Conservation (phyloP, 805 yeast genomes). For the Zygoascus flipseniorum region DNA sequence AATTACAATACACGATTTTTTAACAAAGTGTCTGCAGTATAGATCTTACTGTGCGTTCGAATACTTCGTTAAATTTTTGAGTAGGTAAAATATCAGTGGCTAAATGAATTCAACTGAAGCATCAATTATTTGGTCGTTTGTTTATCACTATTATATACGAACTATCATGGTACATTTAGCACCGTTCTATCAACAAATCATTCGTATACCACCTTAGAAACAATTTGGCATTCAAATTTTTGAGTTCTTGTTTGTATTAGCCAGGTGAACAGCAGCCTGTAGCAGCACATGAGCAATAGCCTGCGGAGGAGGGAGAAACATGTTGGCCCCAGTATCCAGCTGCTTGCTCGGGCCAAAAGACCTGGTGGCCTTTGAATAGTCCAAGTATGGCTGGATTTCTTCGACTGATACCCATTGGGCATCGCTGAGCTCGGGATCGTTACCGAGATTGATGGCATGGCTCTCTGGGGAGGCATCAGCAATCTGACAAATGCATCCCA, state of each 20-base stretch:
- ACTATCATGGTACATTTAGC: no score
- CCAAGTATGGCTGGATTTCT: conserved; percentile 30
- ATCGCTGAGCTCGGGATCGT: conserved; percentile 79
- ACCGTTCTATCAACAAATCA: no score
- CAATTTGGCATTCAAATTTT: not conserved
- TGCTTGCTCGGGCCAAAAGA: conserved; percentile 10
- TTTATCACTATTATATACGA: no score
- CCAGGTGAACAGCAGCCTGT: conserved; percentile 17
- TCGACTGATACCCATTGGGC: conserved; percentile 74
- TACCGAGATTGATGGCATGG: conserved; percentile 50
- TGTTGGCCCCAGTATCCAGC: conserved; percentile 6
- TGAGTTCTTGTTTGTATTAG: not conserved
- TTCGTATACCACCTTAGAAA: no score
- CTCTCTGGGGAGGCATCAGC: conserved; percentile 38
- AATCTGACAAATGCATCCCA: conserved; percentile 86
- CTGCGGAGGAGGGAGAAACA: conserved; percentile 24
- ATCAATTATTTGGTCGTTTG: no score
- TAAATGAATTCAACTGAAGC: no score
- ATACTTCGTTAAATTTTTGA: no score
- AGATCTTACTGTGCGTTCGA: no score
- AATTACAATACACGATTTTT: no score
- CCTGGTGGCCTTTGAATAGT: conserved; percentile 28
- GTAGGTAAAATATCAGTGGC: no score
- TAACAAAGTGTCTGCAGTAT: no score
- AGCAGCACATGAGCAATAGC: conserved; percentile 30